Base-by-base conservation (phyloP, 805 yeast species). In the Metschnikowia reukaufii region DNA sequence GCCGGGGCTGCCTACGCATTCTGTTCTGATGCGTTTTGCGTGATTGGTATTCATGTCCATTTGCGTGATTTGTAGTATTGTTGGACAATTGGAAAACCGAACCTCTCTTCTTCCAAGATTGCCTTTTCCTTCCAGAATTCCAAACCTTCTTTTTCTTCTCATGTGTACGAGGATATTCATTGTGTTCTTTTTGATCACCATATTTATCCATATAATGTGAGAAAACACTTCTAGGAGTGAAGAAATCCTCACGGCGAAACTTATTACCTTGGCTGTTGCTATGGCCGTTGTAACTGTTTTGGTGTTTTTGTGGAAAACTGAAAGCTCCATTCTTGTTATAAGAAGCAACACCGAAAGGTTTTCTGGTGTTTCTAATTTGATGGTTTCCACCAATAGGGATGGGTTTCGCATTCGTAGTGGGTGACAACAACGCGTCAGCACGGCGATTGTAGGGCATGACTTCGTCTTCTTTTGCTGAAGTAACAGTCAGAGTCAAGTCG, bases 211-310 rank as follows among this genome's bases (percentile, higher is more conserved):
- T 78, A 61, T 83, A 85, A 53, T 82, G 84, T 48, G 78, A 80
- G 57, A 82, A 78, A 5, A 82, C 84, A 20, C 90, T 81, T 45
- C 85, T 86, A 2, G 94, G 94, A 3, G 94, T 86, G 61, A 85
- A 86, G 55, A 77, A 83, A 60, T 86, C 92, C 56, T 82, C 84
- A 42, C 92, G 74, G 54, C 80, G 80, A 57, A 78, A 83, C 41
- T 62, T 66, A 39, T 25, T 20, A 8, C 52, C 54, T 3, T 45
- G 43, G 17, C 45, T 36, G 18, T 25, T 34, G 29, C 41, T 49
- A 18, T 45, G 47, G 17, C 49, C 33, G 23, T 29, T 45, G 21
- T 38, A 37, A 36, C 47, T 45, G 29, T 45, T 41, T 5, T 51
- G 55, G 32, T 36, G 30, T 38, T 44, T 44, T 12, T 50, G 48